These are phyloP conservation scores for Saturnispora sekii DNA, from an alignment of 805 yeast species.

Conservation along the genomic window DNA sequence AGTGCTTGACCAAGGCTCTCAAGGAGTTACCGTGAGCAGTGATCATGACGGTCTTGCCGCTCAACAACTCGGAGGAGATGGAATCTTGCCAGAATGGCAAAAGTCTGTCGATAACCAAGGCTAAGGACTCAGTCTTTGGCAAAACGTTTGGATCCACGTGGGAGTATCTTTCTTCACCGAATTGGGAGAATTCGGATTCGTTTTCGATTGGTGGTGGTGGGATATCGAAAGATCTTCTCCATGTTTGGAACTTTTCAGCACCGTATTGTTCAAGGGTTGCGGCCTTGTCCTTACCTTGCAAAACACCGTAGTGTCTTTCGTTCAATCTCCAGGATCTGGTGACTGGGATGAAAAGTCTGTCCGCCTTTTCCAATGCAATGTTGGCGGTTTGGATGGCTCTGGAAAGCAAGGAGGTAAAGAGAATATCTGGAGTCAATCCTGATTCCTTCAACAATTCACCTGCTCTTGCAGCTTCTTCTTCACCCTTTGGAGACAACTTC, in stretches of 20 bases:
- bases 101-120: conserved; percentile 90
- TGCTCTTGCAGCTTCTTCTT: conserved; percentile 85
- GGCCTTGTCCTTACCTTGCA: conserved; percentile 98
- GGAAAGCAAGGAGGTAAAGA: conserved; percentile 83
- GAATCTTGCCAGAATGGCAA: conserved; percentile 96
- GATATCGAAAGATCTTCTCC: conserved; percentile 95
- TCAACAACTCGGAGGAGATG: conserved; percentile 74
- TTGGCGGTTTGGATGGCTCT: conserved; percentile 97
- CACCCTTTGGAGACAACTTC: conserved; percentile 72
- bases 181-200: conserved; percentile 74
- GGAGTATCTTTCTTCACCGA: conserved; percentile 74
- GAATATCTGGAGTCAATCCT: conserved; percentile 73
- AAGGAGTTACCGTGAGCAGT: conserved; percentile 99
- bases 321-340: conserved; percentile 95
- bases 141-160: conserved; percentile 77
- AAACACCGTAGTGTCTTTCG: conserved; percentile 98
- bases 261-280: conserved; percentile 83
- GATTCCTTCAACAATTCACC: conserved; percentile 87
- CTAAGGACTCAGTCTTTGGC: conserved; percentile 91
- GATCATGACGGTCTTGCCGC: conserved; percentile 81
- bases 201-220: conserved; percentile 89
- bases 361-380: conserved; percentile 83
- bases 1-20: conserved; percentile 92
- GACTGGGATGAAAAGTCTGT: conserved; percentile 83
- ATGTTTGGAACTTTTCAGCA: conserved; percentile 84